Evolutionary conservation across 208 protist genomes (phyloP), one percentile per base, ranked within the genome.

Genomic region (Phytomonas francai): DNA sequence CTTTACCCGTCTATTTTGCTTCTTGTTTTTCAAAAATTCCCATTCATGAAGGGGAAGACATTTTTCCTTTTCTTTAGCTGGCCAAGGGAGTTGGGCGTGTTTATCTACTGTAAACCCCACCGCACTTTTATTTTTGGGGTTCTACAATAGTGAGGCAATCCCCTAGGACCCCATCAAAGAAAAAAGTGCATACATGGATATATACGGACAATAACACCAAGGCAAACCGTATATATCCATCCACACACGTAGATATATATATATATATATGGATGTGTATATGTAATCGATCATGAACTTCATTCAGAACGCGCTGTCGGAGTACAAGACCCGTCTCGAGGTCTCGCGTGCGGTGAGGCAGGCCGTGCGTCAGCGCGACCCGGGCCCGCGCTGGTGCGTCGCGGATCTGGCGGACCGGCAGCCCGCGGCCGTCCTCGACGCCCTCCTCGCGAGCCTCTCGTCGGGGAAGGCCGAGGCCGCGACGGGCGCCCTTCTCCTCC

Each of bases 401-500:
- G 49, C 16, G 49, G 19, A 22, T 22, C 49, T 93, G 12, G 80
- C 83, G 3, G 86, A 93, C 58, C 34, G 71, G 56, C 65, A 91
- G 42, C 80, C 90, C 8, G 66, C 78, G 51, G 45, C 80, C n/a
- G 73, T 93, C 0, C 68, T 93, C 19, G 57, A 73, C 36, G 65
- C 68, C 30, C 34, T 96, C 16, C 67, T 72, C 27, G 78, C 83
- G 11, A 64, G 73, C 51, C 67, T 93, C 0, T 63, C 68, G 22
- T 74, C 51, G 7, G 67, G 59, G 16, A 65, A 84, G 39, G 56
- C 80, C 0, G 72, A 80, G 22, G 77, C 59, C 6, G 64, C 78
- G n/a, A 80, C 84, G 29, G 73, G 68, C 9, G 81, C 78, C 32
- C 68, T 96, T 30, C 63, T 74, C 19, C 74, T 96, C 36, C 78